These are phyloP conservation scores for Alternaria viburni DNA, from an alignment of 2,329 filamentous ascomycete species.

Conservation along the genomic window DNA sequence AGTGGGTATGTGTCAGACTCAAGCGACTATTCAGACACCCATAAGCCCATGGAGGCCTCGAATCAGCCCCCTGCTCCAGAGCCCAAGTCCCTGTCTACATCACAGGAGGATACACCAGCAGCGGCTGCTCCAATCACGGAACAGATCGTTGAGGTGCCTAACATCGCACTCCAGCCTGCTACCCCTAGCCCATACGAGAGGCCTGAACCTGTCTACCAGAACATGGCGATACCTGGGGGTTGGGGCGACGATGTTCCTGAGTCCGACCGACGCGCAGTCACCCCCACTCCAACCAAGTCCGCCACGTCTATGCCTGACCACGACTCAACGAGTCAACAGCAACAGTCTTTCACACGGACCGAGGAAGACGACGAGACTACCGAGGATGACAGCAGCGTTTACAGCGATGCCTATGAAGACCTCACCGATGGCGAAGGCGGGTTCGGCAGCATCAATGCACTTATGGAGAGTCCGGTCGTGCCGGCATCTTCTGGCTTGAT, in stretches of 20 bases:
- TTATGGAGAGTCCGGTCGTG: constrained; percentile 65
- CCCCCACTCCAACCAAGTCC: not conserved
- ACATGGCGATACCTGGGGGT: constrained; percentile 36
- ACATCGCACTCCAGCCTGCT: constrained; percentile 45
- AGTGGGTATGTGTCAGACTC: constrained; percentile 69
- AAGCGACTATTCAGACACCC: constrained; percentile 26
- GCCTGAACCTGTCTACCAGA: constrained; percentile 33
- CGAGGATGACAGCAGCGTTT: constrained; percentile 61
- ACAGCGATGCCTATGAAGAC: constrained; percentile 80
- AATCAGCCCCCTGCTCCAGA: constrained; percentile 25
- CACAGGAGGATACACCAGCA: constrained; percentile 19
- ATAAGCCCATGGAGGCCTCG: constrained; percentile 16
- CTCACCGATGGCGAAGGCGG: constrained; percentile 70
- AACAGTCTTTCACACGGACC: not conserved
- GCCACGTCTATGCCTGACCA: not conserved
- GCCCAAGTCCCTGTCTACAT: constrained; percentile 37
- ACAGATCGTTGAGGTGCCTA: constrained; percentile 33
- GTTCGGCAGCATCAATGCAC: constrained; percentile 75
- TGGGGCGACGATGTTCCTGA: constrained; percentile 42
- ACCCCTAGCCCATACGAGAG: constrained; percentile 41
- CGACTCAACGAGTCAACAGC: constrained; percentile 9
- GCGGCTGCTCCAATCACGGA: constrained; percentile 12
- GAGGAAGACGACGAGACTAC: constrained; percentile 32
- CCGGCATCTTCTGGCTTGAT: constrained; percentile 31
- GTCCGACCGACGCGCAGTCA: not conserved